Evolutionary conservation across 176 grass and related monocot genomes (phyloP).

Genomic region (Chloris gayana): DNA sequence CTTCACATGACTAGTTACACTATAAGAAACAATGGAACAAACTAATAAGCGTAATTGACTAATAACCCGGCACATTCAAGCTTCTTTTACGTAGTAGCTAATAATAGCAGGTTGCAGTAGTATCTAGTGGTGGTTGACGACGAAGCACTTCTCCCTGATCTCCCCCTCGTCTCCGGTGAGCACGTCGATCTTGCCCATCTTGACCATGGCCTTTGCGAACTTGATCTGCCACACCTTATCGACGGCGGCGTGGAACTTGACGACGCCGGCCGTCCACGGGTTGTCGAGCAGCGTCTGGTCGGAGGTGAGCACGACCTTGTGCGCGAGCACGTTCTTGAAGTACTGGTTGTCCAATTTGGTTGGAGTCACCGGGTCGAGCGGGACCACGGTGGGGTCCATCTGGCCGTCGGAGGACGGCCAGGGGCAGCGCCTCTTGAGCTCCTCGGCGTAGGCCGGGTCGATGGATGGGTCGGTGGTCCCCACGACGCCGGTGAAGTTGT

Average conservation of each 20-base stretch:
- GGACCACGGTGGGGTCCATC: neutral
- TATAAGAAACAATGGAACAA: too few species aligned
- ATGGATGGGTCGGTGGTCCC: neutral
- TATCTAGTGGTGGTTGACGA: neutral
- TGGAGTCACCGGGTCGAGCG: neutral
- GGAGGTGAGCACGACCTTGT: conserved; percentile 40
- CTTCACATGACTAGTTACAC: too few species aligned
- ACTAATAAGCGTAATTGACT: too few species aligned
- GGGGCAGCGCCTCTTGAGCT: neutral
- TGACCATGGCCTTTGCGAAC: conserved; percentile 37
- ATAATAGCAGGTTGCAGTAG: too few species aligned
- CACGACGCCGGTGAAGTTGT: neutral
- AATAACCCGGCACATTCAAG: too few species aligned
- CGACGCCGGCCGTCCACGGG: neutral
- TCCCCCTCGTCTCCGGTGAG: conserved; percentile 31
- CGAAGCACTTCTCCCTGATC: conserved; percentile 36
- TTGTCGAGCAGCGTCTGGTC: conserved; percentile 49
- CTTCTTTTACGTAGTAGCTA: too few species aligned
- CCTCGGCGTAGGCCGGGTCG: neutral
- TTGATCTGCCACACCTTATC: conserved; percentile 20
- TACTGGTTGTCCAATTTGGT: conserved; percentile 21
- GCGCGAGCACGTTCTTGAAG: conserved; percentile 52
- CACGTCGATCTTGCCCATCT: conserved; percentile 39
- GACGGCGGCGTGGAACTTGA: neutral
- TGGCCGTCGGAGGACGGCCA: neutral